phyloP scores from a whole-genome alignment of 1,284 basidiomycete genomes.

The Rhodotorula sp. region DNA sequence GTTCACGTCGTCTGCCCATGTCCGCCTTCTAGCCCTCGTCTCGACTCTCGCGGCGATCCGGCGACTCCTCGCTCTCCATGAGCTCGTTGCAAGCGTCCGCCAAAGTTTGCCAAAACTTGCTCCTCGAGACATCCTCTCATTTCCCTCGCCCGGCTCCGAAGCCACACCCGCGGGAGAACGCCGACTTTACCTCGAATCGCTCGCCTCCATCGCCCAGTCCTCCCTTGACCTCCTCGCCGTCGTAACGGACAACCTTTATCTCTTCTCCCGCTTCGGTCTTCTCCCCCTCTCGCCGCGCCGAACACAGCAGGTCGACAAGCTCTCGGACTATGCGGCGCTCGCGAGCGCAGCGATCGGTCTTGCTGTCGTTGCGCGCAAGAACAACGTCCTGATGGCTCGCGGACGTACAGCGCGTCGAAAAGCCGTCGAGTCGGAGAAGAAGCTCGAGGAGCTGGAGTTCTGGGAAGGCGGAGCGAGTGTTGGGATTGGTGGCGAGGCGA shows the following conservation, averaged over 20 bases:
- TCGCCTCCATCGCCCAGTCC: neutral
- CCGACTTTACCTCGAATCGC: neutral
- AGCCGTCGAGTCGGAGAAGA: slow-evolving; percentile 5
- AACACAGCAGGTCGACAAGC: slow-evolving; percentile 8
- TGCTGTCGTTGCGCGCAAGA: neutral
- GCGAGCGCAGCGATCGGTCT: slow-evolving; percentile 1
- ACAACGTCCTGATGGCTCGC: neutral
- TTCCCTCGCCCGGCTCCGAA: neutral
- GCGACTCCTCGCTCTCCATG: slow-evolving; percentile 11
- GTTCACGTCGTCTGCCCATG: neutral
- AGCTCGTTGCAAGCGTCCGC: neutral
- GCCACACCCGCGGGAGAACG: neutral
- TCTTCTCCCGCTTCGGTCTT: slow-evolving; percentile 15
- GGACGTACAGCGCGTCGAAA: neutral
- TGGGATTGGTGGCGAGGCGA: neutral
- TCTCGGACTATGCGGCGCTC: slow-evolving; percentile 11
- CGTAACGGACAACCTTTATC: slow-evolving; percentile 28
- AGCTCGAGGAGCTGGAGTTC: slow-evolving; percentile 24
- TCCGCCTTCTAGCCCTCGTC: slow-evolving; percentile 20
- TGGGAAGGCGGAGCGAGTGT: slow-evolving; percentile 2
- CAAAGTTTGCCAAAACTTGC: neutral
- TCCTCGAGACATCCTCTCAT: neutral
- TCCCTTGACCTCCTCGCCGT: slow-evolving; percentile 14
- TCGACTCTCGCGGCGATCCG: slow-evolving; percentile 25
- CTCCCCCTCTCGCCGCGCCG: neutral